Evolutionary conservation across 805 yeast species (phyloP).

Genomic region (Tetrapisispora nanseiensis): DNA sequence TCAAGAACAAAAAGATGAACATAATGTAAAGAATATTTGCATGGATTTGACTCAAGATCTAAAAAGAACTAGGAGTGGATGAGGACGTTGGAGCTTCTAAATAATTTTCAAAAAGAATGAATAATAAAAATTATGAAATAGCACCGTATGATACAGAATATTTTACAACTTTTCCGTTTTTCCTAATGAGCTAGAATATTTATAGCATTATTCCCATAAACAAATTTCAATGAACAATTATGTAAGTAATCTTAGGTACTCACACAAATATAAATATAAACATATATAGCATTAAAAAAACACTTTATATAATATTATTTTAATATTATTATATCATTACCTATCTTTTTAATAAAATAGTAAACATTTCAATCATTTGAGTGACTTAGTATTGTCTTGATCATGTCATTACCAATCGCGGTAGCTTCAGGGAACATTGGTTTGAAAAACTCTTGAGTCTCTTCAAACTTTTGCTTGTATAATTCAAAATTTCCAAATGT

Average conservation of each 20-base stretch:
- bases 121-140: too few relatives aligned
- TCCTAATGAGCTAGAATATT: too few relatives aligned
- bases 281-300: background rate
- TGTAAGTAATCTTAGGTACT: too few relatives aligned
- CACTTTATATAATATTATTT: background rate
- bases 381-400: slow-evolving; percentile 54
- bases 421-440: slow-evolving; percentile 88
- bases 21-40: background rate
- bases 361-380: slow-evolving; percentile 6
- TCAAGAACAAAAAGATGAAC: background rate
- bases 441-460: slow-evolving; percentile 71
- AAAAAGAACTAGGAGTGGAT: background rate
- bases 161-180: too few relatives aligned
- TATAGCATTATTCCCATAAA: too few relatives aligned
- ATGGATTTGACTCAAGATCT: background rate
- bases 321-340: slow-evolving; percentile 1
- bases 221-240: too few relatives aligned
- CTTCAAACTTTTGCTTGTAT: slow-evolving; percentile 64
- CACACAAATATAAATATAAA: background rate
- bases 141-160: too few relatives aligned
- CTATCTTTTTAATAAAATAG: background rate
- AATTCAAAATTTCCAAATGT: slow-evolving; percentile 62
- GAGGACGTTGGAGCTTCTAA: too few relatives aligned
- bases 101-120: too few relatives aligned
- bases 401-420: slow-evolving; percentile 87